Evolutionary conservation across 768 basidiomycete genomes (phyloP).

Genomic region (Leccinum incarnatum): DNA sequence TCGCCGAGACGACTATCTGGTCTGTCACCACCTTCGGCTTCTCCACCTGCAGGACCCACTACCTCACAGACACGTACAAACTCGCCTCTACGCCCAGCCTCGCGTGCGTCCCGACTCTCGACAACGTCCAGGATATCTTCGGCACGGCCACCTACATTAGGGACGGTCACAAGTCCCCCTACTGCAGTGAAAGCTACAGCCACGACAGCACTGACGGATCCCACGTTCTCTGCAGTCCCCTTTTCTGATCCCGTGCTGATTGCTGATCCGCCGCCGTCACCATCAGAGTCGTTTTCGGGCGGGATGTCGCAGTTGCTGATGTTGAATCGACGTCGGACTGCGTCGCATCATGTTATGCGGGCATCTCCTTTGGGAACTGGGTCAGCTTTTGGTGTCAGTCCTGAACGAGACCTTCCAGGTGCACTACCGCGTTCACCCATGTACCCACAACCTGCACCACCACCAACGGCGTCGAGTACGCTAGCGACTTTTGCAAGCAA

Average conservation of each 20-base stretch:
- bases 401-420: background rate
- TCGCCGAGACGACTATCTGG: conserved; percentile 1
- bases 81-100: conserved; percentile 69
- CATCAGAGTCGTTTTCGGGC: conserved; percentile 60
- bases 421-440: conserved; percentile 3
- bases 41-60: conserved; percentile 36
- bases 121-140: conserved; percentile 67
- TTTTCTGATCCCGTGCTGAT: conserved; percentile 29
- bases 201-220: conserved; percentile 66
- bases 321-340: conserved; percentile 49
- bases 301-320: conserved; percentile 48
- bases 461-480: conserved; percentile 47
- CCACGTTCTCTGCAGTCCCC: conserved; percentile 44
- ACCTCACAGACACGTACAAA: conserved; percentile 32
- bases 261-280: conserved; percentile 53
- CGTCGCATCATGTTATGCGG: conserved; percentile 57
- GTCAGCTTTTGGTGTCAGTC: background rate
- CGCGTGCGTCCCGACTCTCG: conserved; percentile 68
- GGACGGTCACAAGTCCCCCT: conserved; percentile 42
- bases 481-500: conserved; percentile 59
- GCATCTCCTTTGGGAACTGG: conserved; percentile 43
- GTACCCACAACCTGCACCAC: conserved; percentile 13
- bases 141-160: conserved; percentile 59
- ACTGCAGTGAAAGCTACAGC: conserved; percentile 55
- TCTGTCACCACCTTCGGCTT: conserved; percentile 3